These are phyloP conservation scores for Trichoderma koningii DNA, from an alignment of 2,329 filamentous ascomycete genomes.

Conservation along the genomic window DNA sequence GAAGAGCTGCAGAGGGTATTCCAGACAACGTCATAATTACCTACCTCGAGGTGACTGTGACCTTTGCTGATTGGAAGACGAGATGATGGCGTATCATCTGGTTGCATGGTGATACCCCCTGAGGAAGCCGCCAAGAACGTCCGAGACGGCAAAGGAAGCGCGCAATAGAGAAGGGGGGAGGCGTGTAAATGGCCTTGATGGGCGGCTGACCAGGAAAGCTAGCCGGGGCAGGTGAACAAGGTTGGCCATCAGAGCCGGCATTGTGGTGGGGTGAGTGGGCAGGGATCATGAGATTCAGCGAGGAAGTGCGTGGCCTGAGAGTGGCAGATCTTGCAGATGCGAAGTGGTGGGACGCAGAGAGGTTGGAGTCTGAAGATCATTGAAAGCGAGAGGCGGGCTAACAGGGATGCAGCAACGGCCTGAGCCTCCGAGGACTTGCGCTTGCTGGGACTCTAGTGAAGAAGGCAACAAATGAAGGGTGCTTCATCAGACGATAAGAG, in stretches of 20 bases:
- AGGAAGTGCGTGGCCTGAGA: constrained; percentile 21
- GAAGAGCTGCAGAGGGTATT: constrained; percentile 5
- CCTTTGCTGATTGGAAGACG: constrained; percentile 18
- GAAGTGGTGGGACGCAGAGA: background rate
- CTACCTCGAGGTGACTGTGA: background rate
- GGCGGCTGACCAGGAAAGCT: constrained; percentile 23
- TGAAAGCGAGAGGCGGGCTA: constrained; percentile 4
- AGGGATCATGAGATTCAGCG: constrained; percentile 28
- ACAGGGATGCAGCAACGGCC: constrained; percentile 12
- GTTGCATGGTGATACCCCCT: constrained; percentile 21
- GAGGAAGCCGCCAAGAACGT: constrained; percentile 8
- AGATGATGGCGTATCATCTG: constrained; percentile 14
- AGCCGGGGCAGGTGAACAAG: constrained; percentile 14
- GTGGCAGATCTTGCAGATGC: constrained; percentile 26
- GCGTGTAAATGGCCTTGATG: constrained; percentile 17
- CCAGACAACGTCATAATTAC: constrained; percentile 12
- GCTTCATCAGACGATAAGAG: background rate
- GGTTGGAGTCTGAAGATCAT: background rate
- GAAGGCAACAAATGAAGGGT: background rate
- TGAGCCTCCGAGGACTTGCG: constrained; percentile 10
- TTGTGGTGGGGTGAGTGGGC: constrained; percentile 22
- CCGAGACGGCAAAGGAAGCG: constrained; percentile 1
- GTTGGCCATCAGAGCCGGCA: constrained; percentile 23
- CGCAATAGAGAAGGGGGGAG: background rate
- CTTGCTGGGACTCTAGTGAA: background rate